Evolutionary conservation across 192 early-diverging fungal genomes (phyloP).

Genomic region (Phlyctochytrium planicorne): DNA sequence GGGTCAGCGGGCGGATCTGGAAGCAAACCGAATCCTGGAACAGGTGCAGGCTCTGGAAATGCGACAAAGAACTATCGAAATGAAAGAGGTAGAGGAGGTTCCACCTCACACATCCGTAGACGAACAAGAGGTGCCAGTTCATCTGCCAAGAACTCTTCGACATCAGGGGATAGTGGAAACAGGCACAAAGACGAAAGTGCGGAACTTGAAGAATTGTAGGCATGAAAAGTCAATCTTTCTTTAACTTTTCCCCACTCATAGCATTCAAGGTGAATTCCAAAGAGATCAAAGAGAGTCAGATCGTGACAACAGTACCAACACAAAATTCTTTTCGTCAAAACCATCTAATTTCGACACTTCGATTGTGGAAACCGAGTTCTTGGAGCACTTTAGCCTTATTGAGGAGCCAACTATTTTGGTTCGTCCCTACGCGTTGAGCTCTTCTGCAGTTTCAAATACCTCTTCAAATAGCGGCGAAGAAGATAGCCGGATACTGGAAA

Average conservation of each 20-base stretch:
- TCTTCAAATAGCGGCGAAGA: conserved; percentile 48
- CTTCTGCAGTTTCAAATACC: conserved; percentile 23
- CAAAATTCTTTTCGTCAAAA: conserved; percentile 12
- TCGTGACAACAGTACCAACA: too few species aligned
- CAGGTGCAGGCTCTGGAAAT: too few species aligned
- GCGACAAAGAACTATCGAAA: neutral
- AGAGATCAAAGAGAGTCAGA: too few species aligned
- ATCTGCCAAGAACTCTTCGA: too few species aligned
- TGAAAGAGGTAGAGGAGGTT: neutral
- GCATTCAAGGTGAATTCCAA: too few species aligned
- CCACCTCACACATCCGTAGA: neutral
- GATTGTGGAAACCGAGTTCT: conserved; percentile 26
- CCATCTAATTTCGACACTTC: neutral
- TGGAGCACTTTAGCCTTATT: conserved; percentile 36
- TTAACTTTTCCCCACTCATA: too few species aligned
- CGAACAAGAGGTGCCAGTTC: conserved; percentile 4
- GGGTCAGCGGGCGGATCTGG: neutral
- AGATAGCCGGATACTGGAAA: conserved; percentile 65
- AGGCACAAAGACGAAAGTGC: conserved; percentile 25
- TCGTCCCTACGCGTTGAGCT: conserved; percentile 40
- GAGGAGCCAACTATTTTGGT: conserved; percentile 20
- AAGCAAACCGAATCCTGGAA: too few species aligned
- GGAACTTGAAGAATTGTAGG: conserved; percentile 31
- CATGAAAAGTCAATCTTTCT: too few species aligned
- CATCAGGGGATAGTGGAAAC: too few species aligned